phyloP scores from a whole-genome alignment of 2,329 filamentous ascomycete genomes.

The Botrytis hyacinthi region DNA sequence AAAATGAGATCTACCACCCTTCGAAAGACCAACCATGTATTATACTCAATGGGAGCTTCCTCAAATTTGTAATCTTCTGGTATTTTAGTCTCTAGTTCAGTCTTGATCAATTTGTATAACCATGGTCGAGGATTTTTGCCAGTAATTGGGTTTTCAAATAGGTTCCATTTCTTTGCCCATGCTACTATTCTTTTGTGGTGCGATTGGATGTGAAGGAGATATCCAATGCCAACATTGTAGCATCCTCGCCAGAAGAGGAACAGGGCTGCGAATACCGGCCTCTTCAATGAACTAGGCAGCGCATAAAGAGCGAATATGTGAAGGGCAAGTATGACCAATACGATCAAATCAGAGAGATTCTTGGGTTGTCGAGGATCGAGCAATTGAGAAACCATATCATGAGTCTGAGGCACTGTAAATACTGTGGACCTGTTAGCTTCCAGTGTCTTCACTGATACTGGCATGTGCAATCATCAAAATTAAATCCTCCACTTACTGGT shows the following conservation, averaged over 20 bases:
- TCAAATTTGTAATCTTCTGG: constrained; percentile 91
- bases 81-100: constrained; percentile 92
- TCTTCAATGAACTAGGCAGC: constrained; percentile 67
- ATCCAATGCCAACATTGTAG: constrained; percentile 93
- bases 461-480: not conserved
- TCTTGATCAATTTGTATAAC: constrained; percentile 80
- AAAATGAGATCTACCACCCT: constrained; percentile 93
- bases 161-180: constrained; percentile 81
- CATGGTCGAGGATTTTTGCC: constrained; percentile 79
- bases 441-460: not conserved
- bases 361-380: constrained; percentile 93
- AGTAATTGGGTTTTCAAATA: constrained; percentile 82
- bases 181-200: constrained; percentile 80
- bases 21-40: constrained; percentile 96
- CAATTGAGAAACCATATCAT: constrained; percentile 98
- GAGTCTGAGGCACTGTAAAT: constrained; percentile 91
- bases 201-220: constrained; percentile 85
- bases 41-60: constrained; percentile 93
- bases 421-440: constrained; percentile 52
- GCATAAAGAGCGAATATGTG: constrained; percentile 73
- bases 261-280: constrained; percentile 74
- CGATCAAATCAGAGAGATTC: constrained; percentile 81
- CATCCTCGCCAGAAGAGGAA: constrained; percentile 90
- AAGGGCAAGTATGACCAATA: constrained; percentile 72
- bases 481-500: constrained; percentile 62